Evolutionary conservation across 1,284 basidiomycete species (phyloP).

Genomic region (Trichosporon faecale): DNA sequence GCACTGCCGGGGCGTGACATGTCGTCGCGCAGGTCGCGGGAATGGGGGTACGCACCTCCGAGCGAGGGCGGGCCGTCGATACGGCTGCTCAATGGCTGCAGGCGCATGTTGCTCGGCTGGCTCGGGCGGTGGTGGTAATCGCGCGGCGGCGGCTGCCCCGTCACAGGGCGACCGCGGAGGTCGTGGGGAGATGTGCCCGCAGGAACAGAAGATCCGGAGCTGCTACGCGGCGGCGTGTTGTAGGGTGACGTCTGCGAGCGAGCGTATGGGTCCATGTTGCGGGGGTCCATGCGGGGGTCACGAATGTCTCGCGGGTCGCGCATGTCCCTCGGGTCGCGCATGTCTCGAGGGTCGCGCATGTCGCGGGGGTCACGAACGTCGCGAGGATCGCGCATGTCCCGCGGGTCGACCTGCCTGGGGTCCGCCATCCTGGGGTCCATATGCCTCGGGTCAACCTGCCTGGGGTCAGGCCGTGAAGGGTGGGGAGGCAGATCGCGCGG

Average conservation of each 20-base stretch:
- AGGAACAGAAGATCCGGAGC: not conserved
- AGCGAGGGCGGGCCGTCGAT: constrained; percentile 22
- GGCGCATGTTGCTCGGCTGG: constrained; percentile 13
- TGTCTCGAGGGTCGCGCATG: not conserved
- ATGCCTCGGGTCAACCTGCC: not conserved
- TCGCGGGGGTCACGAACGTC: not conserved
- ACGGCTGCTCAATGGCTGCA: constrained; percentile 19
- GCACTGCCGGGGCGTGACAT: constrained; percentile 18
- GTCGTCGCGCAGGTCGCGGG: constrained; percentile 18
- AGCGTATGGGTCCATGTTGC: constrained; percentile 9
- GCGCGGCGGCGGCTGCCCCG: constrained; percentile 12
- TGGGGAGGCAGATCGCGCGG: constrained; percentile 1
- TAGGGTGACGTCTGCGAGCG: constrained; percentile 13
- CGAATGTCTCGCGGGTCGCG: not conserved
- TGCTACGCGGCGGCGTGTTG: constrained; percentile 17
- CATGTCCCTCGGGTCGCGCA: constrained; percentile 1
- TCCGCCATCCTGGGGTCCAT: constrained; percentile 9
- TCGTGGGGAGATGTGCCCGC: not conserved
- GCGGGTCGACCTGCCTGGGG: not conserved
- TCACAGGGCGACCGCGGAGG: constrained; percentile 11
- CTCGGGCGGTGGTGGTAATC: constrained; percentile 14
- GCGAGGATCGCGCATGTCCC: constrained; percentile 4
- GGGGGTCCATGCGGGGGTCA: constrained; percentile 2
- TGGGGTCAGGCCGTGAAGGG: not conserved
- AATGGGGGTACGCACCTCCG: constrained; percentile 15